Evolutionary conservation across 2,329 filamentous ascomycete species (phyloP), one percentile per base, ranked within the genome.

Genomic region (Bisporella sp.): DNA sequence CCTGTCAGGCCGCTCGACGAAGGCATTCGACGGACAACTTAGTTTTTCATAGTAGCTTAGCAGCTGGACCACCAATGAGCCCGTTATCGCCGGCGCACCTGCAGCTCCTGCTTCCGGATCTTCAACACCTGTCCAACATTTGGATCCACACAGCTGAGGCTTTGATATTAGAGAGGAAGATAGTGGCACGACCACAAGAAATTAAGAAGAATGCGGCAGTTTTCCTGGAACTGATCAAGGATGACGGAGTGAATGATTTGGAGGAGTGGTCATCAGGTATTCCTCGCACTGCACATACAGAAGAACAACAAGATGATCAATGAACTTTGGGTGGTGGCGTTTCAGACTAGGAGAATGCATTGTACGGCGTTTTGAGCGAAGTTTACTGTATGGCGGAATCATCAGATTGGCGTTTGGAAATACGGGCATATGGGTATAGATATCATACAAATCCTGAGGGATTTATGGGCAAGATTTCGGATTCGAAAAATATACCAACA

Each of bases 131-230:
- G 31, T 77, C 81, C 52, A 73, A 81, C 46, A 77, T 85, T 37
- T 85, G 81, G 81, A 65, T 76, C n/a, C 69, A 73, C 28, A 83
- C 81, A 0, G 81, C 81, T 13, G 81, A 85, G 60, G 77, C 79
- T 4, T 62, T 82, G 37, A 81, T 85, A 32, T 66, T 84, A 5
- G 73, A 82, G 46, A 71, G 80, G 33, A 73, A 72, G 32, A 78
- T 85, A 47, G 81, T 85, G 5, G 70, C 75, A 51, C 70, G 76
- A 28, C 68, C 78, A 0, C 70, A 77, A 52, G 78, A 84, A 53
- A 85, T 85, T 57, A 81, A 81, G 61, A 74, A 81, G 40, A 84
- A 84, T 50, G 77, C 76, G 9, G 74, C 80, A 55, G 76, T 84
- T 29, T 74, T 85, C 67, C 66, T 83, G 49, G 79, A 84, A 53